Evolutionary conservation across 768 basidiomycete genomes (phyloP).

Genomic region (Pisolithus albus): DNA sequence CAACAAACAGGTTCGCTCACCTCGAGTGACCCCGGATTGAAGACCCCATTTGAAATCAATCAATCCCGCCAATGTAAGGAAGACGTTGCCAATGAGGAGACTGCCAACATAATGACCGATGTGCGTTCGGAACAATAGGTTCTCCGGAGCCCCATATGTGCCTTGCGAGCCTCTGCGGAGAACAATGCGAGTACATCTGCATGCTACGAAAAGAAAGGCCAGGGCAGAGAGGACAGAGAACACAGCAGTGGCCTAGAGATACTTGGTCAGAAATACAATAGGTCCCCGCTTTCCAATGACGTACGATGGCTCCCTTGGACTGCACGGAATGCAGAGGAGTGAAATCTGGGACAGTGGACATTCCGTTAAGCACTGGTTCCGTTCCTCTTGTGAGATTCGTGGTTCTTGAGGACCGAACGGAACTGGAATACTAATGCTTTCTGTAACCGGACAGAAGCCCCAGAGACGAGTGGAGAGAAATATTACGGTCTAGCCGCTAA

Average conservation of each 20-base stretch:
- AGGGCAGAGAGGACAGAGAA: conserved; percentile 51
- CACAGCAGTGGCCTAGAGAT: conserved; percentile 36
- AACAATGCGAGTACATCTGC: conserved; percentile 44
- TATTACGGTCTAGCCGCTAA: conserved; percentile 18
- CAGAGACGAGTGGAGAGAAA: conserved; percentile 6
- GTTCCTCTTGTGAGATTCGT: background rate
- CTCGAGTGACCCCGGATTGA: conserved; percentile 38
- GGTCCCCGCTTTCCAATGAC: conserved; percentile 1
- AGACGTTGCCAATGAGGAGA: conserved; percentile 52
- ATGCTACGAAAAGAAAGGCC: conserved; percentile 44
- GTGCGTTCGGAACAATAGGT: conserved; percentile 64
- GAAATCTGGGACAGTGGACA: background rate
- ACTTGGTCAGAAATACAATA: background rate
- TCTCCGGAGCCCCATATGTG: conserved; percentile 34
- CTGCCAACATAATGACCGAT: conserved; percentile 64
- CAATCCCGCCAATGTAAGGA: conserved; percentile 47
- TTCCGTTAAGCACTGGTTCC: conserved; percentile 4
- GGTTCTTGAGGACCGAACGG: background rate
- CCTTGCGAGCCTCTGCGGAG: conserved; percentile 22
- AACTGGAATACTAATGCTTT: background rate
- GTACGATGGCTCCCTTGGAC: conserved; percentile 15
- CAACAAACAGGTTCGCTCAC: conserved; percentile 26
- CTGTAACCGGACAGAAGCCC: conserved; percentile 10
- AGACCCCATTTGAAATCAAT: conserved; percentile 47
- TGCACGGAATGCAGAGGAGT: conserved; percentile 10